Base-by-base conservation (phyloP, 768 basidiomycete genomes). In the Naganishia onofrii region DNA sequence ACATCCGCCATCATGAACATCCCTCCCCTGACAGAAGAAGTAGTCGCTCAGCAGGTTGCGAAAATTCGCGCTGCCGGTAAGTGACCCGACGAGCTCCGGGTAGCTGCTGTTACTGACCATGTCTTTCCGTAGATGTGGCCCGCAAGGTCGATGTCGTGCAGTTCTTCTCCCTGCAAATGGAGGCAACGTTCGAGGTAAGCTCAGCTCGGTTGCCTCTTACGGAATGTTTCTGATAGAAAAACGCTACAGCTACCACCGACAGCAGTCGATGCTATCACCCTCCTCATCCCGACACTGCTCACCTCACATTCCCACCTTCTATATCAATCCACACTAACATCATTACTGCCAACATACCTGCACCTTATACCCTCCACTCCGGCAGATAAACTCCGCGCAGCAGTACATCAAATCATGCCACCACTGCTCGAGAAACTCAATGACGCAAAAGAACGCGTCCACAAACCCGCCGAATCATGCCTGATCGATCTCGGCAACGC, bases 121-220 rank as follows among this genome's bases (percentile, higher is more conserved):
- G 23, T 23, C 42, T 42, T 42, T 10, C 23, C 32, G 23, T 23
- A 63, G 60, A 63, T 63, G 60, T 44, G 34, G 36, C 60, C 7
- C 60, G 60, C 21, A 80, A 78, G 60, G 75, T 79, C 8, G 79
- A 80, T 71, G 74, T 77, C 53, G 72, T 80, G 23, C 79, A 80
- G 46, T 70, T 77, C 42, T 79, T 80, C 44, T 75, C 76, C 5
- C 55, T 79, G 26, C 71, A 73, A 31, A 71, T 80, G 17, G 79
- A 79, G 44, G 75, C 75, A 12, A 74, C 74, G 0, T 12, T 48
- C 17, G 70, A 73, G 48, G 79, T 78, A 29, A 36, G 75, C 69
- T 42, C 65, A 51, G 3, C n/a, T 21, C 36, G 10, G 21, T 19
- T n/a, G 8, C 19, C 12, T 15, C 42, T 26, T 26, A 17, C 8